These are phyloP conservation scores for Irpex sp. DNA, from an alignment of 1,284 basidiomycete species.

Conservation along the genomic window DNA sequence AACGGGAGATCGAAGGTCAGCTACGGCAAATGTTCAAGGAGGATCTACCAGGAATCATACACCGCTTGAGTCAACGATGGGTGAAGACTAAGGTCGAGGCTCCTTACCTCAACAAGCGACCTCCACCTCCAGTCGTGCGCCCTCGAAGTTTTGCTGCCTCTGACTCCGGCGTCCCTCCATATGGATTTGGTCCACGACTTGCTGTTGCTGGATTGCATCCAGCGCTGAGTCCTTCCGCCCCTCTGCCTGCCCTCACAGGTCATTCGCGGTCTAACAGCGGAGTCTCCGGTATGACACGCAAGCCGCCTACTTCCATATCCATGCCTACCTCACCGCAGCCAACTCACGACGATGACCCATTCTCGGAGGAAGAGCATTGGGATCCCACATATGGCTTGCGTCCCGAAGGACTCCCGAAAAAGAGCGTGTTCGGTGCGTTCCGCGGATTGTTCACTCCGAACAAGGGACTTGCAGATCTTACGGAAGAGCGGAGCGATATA, in stretches of 20 bases:
- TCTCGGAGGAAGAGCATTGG: constrained; percentile 85
- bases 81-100: constrained; percentile 81
- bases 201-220: constrained; percentile 18
- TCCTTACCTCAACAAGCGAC: constrained; percentile 59
- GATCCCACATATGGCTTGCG: constrained; percentile 98
- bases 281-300: constrained; percentile 16
- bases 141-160: constrained; percentile 30
- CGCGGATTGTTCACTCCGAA: constrained; percentile 63
- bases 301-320: constrained; percentile 16
- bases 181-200: constrained; percentile 17
- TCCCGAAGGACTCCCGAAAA: constrained; percentile 78
- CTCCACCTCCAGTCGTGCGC: constrained; percentile 28
- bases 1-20: constrained; percentile 95
- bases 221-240: constrained; percentile 13
- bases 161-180: constrained; percentile 20
- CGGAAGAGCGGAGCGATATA: constrained; percentile 56
- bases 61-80: constrained; percentile 94
- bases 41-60: constrained; percentile 95
- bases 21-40: constrained; percentile 97
- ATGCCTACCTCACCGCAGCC: constrained; percentile 15
- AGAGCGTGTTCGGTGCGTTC: constrained; percentile 68
- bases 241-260: constrained; percentile 13
- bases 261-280: constrained; percentile 17
- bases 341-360: constrained; percentile 40
- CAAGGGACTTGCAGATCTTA: constrained; percentile 71